Base-by-base conservation (phyloP, 139 green algal genomes). In the Haematococcus lacustris region DNA sequence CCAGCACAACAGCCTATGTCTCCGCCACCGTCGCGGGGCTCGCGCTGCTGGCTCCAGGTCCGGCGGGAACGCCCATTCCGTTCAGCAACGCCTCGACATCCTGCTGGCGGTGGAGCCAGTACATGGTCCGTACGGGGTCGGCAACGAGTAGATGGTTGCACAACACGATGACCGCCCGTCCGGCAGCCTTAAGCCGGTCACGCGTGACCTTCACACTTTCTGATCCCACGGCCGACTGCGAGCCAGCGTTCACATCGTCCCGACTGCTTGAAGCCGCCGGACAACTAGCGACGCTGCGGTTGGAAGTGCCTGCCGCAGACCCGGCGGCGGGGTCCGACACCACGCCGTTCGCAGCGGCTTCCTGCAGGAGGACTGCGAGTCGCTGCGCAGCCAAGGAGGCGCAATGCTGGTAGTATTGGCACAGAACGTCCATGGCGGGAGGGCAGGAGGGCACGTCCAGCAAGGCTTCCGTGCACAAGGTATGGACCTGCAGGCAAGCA, bases 401-500 rank as follows among this genome's bases (percentile, higher is more conserved):
- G 26, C 30, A 26, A 4, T 64, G 17, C 33, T 51, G 30, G 51
- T 86, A 86, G 3, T 77, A 74, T 43, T 85, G 71, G 6, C 78
- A 73, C 28, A 90, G 62, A 25, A 85, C 63, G 62, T 73, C 67
- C 26, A 84, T 66, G 3, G 87, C 87, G 32, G 76, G 81, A 2
- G 68, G 66, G 41, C 81, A 88, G 32, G 72, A 80, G 9, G 80
- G 76, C 25, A 25, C 47, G 23, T 68, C 69, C 0, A 38, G 6
- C 47, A 92, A 60, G 32, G 79, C 84, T 66, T 89, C 76, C 1
- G 50, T 32, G 70, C 76, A 86, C 4, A 89, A 65, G 9, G 71
- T 64, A 47, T 66, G 69, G 72, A 85, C 80, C 69, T 80, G 53
- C 53, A 64, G 33, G 21, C 30, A 30, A 64, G 9, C 43, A 53